Conservation (phyloP, 768 basidiomycete species). For the Sporobolomyces phaffii region DNA sequence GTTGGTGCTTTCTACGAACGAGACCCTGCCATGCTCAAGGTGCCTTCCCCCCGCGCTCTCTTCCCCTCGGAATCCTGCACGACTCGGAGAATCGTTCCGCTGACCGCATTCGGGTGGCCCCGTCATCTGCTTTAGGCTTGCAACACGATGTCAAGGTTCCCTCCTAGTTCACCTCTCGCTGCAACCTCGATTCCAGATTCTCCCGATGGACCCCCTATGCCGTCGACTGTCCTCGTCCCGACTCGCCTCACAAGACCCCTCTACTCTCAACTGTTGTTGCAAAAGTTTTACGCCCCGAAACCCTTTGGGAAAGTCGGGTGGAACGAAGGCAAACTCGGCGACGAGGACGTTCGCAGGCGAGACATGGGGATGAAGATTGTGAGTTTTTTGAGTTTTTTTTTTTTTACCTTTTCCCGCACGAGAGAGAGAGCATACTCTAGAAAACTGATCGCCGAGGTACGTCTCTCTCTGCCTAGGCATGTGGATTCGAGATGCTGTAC, state of each 20-base stretch:
- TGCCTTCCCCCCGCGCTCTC: neutral
- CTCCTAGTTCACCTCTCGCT: constrained; percentile 55
- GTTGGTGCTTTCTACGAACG: constrained; percentile 91
- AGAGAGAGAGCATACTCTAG: no score
- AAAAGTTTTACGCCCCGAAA: constrained; percentile 86
- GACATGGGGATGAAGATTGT: constrained; percentile 93
- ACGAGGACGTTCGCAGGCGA: constrained; percentile 66
- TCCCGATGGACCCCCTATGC: constrained; percentile 47
- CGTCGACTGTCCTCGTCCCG: constrained; percentile 53
- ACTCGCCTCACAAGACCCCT: constrained; percentile 80
- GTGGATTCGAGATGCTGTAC: constrained; percentile 95
- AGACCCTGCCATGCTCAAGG: constrained; percentile 73
- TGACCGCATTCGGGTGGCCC: no score
- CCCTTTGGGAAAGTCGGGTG: constrained; percentile 60
- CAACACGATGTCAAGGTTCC: constrained; percentile 82
- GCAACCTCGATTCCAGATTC: constrained; percentile 52
- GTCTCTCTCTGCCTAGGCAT: constrained; percentile 55
- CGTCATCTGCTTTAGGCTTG: constrained; percentile 56
- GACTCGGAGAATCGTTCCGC: no score
- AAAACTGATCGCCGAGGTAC: neutral
- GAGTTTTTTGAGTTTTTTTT: no score
- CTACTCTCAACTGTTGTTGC: constrained; percentile 86
- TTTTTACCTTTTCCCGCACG: no score
- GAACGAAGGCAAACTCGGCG: constrained; percentile 54
- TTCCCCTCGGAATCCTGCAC: neutral